phyloP scores from a whole-genome alignment of 148 eudicot genomes.

The Simmondsia chinensis region DNA sequence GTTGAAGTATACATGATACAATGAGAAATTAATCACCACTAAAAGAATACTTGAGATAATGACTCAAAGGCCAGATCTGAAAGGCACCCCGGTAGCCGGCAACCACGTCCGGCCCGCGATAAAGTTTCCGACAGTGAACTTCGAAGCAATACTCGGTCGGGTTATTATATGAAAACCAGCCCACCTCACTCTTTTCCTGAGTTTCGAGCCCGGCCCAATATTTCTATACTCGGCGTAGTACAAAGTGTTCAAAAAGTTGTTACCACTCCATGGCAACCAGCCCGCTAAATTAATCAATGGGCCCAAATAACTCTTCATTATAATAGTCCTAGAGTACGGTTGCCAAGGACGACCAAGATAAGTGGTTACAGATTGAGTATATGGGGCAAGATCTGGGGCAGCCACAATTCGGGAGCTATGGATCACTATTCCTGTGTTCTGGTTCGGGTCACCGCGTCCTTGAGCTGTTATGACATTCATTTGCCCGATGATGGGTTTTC shows the following conservation, averaged over 20 bases:
- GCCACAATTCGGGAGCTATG: constrained; percentile 43
- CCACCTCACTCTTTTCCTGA: constrained; percentile 47
- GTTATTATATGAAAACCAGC: constrained; percentile 34
- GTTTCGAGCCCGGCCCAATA: constrained; percentile 37
- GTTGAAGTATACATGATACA: too few relatives aligned
- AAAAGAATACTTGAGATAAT: not conserved
- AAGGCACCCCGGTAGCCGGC: constrained; percentile 57
- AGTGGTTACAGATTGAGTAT: constrained; percentile 14
- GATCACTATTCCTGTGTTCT: constrained; percentile 60
- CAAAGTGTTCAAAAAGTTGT: constrained; percentile 18
- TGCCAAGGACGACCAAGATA: constrained; percentile 78
- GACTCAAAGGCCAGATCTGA: constrained; percentile 30
- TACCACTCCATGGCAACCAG: constrained; percentile 45
- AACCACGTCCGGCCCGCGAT: constrained; percentile 59
- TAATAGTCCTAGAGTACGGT: constrained; percentile 39
- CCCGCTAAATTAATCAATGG: constrained; percentile 23
- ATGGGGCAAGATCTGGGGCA: constrained; percentile 35
- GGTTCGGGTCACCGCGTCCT: constrained; percentile 48
- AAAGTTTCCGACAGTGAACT: constrained; percentile 32
- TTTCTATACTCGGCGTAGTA: constrained; percentile 54
- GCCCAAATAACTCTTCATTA: constrained; percentile 32
- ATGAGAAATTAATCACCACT: constrained; percentile 15
- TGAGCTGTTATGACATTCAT: constrained; percentile 52
- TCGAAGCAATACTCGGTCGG: constrained; percentile 11
- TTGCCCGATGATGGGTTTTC: constrained; percentile 33